A percentile compares a stretch with the other conserved stretches of the same genome.
These are phyloP conservation scores for Prosopis cineraria DNA, from an alignment of 306 rosid genomes.

Conservation along the genomic window DNA sequence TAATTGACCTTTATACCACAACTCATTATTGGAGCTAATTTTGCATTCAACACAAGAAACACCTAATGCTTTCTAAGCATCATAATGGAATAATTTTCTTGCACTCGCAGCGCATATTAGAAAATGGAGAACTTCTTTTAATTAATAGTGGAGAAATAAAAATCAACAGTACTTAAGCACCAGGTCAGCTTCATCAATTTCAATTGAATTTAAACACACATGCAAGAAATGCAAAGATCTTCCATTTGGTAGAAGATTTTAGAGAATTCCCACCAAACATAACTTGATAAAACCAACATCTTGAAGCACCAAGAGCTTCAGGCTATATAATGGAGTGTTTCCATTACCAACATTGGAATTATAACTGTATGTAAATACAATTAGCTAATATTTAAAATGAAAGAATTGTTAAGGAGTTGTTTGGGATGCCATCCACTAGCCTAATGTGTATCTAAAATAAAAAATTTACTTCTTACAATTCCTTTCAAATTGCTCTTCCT, in stretches of 20 bases:
- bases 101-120: background rate
- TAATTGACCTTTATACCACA: background rate
- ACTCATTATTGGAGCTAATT: constrained; percentile 12
- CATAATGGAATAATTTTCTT: background rate
- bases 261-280: background rate
- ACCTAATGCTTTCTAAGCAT: constrained; percentile 1
- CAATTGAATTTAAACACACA: background rate
- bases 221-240: constrained; percentile 21
- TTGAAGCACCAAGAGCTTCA: background rate
- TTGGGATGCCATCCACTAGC: too few relatives aligned
- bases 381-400: too few relatives aligned
- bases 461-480: too few relatives aligned
- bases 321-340: too few relatives aligned
- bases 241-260: background rate
- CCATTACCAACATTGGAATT: too few relatives aligned
- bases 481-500: too few relatives aligned
- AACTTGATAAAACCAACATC: background rate
- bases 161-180: background rate
- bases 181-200: background rate
- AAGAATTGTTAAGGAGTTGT: too few relatives aligned
- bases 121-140: background rate
- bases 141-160: background rate
- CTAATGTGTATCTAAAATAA: too few relatives aligned
- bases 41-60: constrained; percentile 6
- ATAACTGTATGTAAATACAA: too few relatives aligned